These are phyloP conservation scores for Acer campestre DNA, from an alignment of 345 rosid genomes.

Conservation along the genomic window DNA sequence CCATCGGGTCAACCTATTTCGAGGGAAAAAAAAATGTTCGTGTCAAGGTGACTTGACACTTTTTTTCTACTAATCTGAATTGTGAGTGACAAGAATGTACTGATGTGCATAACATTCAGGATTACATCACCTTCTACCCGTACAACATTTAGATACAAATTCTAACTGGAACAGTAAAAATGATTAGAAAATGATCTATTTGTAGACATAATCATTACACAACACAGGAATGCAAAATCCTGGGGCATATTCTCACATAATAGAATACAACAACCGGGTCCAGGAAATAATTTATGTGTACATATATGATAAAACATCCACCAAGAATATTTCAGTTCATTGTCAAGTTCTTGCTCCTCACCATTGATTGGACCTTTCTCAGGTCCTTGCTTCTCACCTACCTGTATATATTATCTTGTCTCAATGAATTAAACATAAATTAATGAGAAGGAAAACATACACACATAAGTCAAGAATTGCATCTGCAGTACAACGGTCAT, in stretches of 20 bases:
- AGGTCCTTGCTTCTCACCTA: constrained; percentile 37
- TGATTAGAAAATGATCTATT: background rate
- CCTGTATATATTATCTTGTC: constrained; percentile 30
- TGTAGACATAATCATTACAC: background rate
- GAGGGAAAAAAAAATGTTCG: no score
- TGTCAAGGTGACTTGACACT: no score
- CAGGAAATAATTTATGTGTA: background rate
- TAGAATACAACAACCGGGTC: background rate
- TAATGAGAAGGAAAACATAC: background rate
- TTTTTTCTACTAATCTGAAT: no score
- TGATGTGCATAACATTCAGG: no score
- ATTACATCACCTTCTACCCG: background rate
- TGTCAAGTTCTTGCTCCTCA: constrained; percentile 19
- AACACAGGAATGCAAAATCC: background rate
- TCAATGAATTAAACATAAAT: constrained; percentile 8
- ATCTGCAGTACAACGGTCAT: no score
- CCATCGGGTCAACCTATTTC: no score
- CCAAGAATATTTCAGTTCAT: background rate
- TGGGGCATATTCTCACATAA: background rate
- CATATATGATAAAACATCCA: background rate
- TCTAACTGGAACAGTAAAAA: background rate
- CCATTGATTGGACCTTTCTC: constrained; percentile 1
- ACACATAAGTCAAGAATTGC: no score
- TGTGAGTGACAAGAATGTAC: no score
- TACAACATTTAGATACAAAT: background rate